phyloP scores from a whole-genome alignment of 331 rosid species.

The Malus hybrid region DNA sequence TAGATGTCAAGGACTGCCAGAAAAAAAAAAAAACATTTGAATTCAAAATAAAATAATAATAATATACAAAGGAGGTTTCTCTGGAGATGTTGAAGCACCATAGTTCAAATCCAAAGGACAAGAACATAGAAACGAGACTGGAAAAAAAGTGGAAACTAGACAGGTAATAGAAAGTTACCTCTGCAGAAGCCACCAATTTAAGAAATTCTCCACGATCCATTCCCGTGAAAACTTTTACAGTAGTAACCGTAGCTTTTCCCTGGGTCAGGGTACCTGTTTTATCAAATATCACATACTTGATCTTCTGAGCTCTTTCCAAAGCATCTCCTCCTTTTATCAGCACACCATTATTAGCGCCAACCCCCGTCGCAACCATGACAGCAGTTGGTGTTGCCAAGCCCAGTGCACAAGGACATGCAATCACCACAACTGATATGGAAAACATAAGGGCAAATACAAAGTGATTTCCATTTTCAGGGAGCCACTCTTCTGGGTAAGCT shows the following conservation, averaged over 20 bases:
- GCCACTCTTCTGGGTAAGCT: slow-evolving; percentile 79
- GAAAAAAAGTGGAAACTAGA: too few relatives aligned
- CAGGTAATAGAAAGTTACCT: slow-evolving; percentile 45
- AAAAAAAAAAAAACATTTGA: not conserved
- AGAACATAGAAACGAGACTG: too few relatives aligned
- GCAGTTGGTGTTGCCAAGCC: slow-evolving; percentile 99
- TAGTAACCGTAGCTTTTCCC: slow-evolving; percentile 80
- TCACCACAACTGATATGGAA: slow-evolving; percentile 90
- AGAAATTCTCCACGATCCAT: slow-evolving; percentile 94
- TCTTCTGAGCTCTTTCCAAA: slow-evolving; percentile 89
- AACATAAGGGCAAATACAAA: slow-evolving; percentile 98
- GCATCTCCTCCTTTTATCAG: slow-evolving; percentile 98
- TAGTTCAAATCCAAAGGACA: too few relatives aligned
- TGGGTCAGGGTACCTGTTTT: slow-evolving; percentile 98
- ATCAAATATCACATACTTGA: slow-evolving; percentile 82
- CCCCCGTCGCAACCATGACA: slow-evolving; percentile 98
- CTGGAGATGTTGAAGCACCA: not conserved
- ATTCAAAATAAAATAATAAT: too few relatives aligned
- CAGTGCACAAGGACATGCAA: slow-evolving; percentile 98
- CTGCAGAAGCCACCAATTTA: slow-evolving; percentile 94
- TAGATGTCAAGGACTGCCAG: not conserved
- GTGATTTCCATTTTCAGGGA: slow-evolving; percentile 85
- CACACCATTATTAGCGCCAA: slow-evolving; percentile 96
- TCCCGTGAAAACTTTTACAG: slow-evolving; percentile 70
- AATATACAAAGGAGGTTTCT: not conserved